These are phyloP conservation scores for Lichtheimia hyalospora DNA, from an alignment of 371 early-diverging fungal species.

Conservation along the genomic window DNA sequence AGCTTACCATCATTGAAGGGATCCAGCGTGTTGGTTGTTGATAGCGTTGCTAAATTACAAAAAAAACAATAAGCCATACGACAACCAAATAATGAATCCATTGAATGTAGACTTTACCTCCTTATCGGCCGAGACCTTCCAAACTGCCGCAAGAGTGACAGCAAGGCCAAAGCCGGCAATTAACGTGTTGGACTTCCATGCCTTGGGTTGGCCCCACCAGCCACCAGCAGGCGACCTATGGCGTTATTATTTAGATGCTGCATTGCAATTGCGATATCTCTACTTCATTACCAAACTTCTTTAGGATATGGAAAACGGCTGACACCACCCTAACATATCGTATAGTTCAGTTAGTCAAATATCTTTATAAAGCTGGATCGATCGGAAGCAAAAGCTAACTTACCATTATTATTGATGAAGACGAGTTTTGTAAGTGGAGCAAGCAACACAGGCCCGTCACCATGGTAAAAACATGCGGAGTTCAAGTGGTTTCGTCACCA, in stretches of 20 bases:
- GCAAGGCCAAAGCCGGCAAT: conserved; percentile 69
- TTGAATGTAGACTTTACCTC: conserved; percentile 53
- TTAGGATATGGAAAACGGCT: conserved; percentile 64
- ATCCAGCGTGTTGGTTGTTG: conserved; percentile 78
- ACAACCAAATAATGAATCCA: no score
- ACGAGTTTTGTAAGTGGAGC: no score
- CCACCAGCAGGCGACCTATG: conserved; percentile 79
- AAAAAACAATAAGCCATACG: background rate
- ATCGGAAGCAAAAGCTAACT: no score
- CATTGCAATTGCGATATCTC: background rate
- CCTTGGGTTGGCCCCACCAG: conserved; percentile 87
- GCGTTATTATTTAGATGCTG: background rate
- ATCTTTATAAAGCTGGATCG: no score
- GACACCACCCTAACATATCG: conserved; percentile 53
- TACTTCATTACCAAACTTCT: conserved; percentile 58
- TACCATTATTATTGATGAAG: no score
- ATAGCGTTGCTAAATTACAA: conserved; percentile 59
- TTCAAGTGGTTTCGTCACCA: no score
- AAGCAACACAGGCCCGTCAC: no score
- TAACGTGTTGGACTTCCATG: conserved; percentile 78
- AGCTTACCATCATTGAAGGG: conserved; percentile 73
- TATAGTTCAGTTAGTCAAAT: no score
- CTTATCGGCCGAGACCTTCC: conserved; percentile 79
- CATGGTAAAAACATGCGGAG: no score
- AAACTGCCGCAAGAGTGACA: conserved; percentile 64